Percentiles rank a stretch among this genome's conserved stretches.
Conservation (phyloP, 169 alveolate species). For the Babesia bovis region DNA sequence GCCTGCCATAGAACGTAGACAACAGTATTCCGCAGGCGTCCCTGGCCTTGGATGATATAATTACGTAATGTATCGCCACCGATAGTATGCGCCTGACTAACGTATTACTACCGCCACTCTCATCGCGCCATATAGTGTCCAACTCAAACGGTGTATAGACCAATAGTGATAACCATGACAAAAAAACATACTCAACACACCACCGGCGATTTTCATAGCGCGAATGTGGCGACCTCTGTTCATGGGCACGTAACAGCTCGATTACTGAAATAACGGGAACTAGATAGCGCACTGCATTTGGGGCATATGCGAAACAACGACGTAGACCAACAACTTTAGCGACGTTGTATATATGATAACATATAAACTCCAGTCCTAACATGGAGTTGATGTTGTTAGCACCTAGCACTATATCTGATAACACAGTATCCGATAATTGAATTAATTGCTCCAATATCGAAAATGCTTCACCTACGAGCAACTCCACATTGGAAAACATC, state of each 20-base stretch:
- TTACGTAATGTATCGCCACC: conserved; percentile 28
- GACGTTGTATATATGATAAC: conserved; percentile 50
- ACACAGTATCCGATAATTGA: background rate
- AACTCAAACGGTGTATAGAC: conserved; percentile 54
- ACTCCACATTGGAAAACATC: conserved; percentile 34
- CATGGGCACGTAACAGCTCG: background rate
- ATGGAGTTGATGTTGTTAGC: background rate
- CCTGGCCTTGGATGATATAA: conserved; percentile 41
- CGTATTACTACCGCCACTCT: conserved; percentile 9
- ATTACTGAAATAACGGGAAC: conserved; percentile 21
- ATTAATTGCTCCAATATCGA: conserved; percentile 13
- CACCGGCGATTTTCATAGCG: conserved; percentile 39
- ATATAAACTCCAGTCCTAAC: conserved; percentile 29
- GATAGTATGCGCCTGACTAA: conserved; percentile 20
- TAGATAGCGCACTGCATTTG: conserved; percentile 47
- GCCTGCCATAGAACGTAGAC: conserved; percentile 40
- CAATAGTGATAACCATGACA: conserved; percentile 54
- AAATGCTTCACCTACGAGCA: conserved; percentile 19
- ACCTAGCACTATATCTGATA: background rate
- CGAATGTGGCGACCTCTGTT: background rate
- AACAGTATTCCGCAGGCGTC: conserved; percentile 56
- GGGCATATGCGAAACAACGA: conserved; percentile 32
- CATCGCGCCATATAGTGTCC: conserved; percentile 36
- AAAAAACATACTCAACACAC: conserved; percentile 52
- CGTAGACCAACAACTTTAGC: conserved; percentile 47